These are phyloP conservation scores for Citrullus colocynthis DNA, from an alignment of 306 rosid species.

Conservation along the genomic window DNA sequence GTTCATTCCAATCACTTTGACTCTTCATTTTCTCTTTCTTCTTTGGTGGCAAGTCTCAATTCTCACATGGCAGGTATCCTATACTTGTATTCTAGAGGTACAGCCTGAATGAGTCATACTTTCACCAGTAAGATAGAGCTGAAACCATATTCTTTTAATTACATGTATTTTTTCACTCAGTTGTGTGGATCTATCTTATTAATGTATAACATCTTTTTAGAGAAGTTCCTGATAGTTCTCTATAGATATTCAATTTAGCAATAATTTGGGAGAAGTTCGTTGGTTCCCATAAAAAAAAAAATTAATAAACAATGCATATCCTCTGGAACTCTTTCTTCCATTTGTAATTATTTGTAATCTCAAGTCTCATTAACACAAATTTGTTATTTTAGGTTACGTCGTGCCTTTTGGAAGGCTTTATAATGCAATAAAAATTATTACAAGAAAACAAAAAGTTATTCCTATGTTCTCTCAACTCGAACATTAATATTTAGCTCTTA, in stretches of 20 bases:
- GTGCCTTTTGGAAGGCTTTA: neutral
- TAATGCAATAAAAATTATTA: too few species aligned
- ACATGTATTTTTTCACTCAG: neutral
- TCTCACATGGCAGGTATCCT: neutral
- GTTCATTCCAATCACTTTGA: constrained; percentile 13
- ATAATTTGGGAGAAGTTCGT: neutral
- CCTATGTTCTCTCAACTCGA: neutral
- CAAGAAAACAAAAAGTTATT: neutral
- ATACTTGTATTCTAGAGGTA: too few species aligned
- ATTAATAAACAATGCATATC: neutral
- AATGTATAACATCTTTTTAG: neutral
- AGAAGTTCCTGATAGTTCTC: neutral
- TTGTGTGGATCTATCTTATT: neutral
- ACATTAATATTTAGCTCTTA: neutral
- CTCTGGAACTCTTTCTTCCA: neutral
- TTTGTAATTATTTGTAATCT: neutral
- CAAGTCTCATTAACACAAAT: neutral
- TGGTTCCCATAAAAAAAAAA: neutral
- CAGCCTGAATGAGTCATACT: neutral
- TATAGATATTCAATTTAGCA: neutral
- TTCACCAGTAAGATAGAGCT: neutral
- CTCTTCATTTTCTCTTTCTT: neutral
- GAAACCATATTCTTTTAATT: constrained; percentile 1
- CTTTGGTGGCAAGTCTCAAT: neutral
- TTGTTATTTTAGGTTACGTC: neutral